Evolutionary conservation across 148 eudicot species (phyloP), one percentile per base, ranked within the genome.

Genomic region (Persicaria tinctoria): DNA sequence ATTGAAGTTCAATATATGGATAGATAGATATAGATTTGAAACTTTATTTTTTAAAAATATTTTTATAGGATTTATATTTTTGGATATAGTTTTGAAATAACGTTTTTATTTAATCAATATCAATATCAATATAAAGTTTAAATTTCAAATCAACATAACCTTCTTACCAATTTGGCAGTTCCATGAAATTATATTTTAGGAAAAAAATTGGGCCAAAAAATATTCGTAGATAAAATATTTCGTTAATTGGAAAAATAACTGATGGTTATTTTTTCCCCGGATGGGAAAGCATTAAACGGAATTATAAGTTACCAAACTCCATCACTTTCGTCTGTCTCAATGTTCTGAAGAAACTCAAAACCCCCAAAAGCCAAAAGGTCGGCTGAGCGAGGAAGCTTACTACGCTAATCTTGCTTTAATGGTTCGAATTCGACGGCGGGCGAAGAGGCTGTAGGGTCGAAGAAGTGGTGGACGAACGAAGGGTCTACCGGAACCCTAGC

Each of bases 401-500:
- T 16, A 14, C 68, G 4, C 38, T 17, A 66, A 66, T 1, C 70
- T 46, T 41, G 53, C 59, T 27, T 5, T 10, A 63, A 63, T 23
- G 68, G 68, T 10, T 32, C 13, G 45, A 66, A 41, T 50, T 51
- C 82, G 51, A 78, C 69, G 81, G 78, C 79, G 73, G 75, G 70
- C 60, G 53, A 78, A 32, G 32, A n/a, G 20, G 23, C 76, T 64
- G 2, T 41, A 53, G 66, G 27, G 20, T 55, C 44, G 54, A 49
- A 71, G 18, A 53, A 54, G 23, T 48, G 13, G 46, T 74, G 76
- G 66, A 53, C 49, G 27, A 57, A 74, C 23, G 14, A n/a, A 53
- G 68, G 10, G 44, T 74, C 27, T 27, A 45, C 9, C 20, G 9
- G 48, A 63, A 51, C 72, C 72, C 59, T 23, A 75, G 57, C 48